phyloP scores from a whole-genome alignment of 805 yeast genomes.

The Kluyveromyces wickerhamii region DNA sequence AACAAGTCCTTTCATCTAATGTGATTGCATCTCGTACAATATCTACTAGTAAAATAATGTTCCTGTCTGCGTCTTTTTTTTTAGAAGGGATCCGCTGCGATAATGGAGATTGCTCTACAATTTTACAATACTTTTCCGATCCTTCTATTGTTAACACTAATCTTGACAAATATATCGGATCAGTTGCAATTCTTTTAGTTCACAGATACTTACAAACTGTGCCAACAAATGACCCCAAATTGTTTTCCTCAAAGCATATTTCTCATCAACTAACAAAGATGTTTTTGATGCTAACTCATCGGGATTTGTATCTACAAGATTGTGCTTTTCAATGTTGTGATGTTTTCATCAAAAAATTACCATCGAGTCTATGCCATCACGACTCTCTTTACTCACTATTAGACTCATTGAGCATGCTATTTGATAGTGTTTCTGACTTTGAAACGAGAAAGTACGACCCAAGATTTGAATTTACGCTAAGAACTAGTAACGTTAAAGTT shows the following conservation, averaged over 20 bases:
- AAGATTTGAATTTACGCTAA: conserved; percentile 49
- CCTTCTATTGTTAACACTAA: conserved; percentile 68
- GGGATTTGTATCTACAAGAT: conserved; percentile 64
- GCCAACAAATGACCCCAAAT: conserved; percentile 44
- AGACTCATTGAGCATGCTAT: conserved; percentile 70
- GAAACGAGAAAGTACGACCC: conserved; percentile 83
- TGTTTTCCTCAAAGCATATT: conserved; percentile 48
- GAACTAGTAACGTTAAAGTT: conserved; percentile 31
- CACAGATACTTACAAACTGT: conserved; percentile 47
- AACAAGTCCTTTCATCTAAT: conserved; percentile 32
- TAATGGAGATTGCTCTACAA: conserved; percentile 74
- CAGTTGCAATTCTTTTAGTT: conserved; percentile 52
- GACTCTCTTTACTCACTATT: conserved; percentile 67
- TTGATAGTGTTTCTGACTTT: conserved; percentile 75
- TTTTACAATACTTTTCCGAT: conserved; percentile 74
- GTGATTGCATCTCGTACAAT: conserved; percentile 45
- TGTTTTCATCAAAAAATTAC: conserved; percentile 52
- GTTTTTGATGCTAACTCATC: conserved; percentile 67
- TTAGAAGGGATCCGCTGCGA: conserved; percentile 73
- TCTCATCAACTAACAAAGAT: conserved; percentile 65
- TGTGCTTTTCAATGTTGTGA: conserved; percentile 77
- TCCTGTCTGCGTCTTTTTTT: conserved; percentile 71
- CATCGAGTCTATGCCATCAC: conserved; percentile 72
- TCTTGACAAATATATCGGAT: conserved; percentile 59
- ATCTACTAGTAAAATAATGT: conserved; percentile 76